phyloP scores from a whole-genome alignment of 306 rosid species.

The Casuarina cunninghamiana region DNA sequence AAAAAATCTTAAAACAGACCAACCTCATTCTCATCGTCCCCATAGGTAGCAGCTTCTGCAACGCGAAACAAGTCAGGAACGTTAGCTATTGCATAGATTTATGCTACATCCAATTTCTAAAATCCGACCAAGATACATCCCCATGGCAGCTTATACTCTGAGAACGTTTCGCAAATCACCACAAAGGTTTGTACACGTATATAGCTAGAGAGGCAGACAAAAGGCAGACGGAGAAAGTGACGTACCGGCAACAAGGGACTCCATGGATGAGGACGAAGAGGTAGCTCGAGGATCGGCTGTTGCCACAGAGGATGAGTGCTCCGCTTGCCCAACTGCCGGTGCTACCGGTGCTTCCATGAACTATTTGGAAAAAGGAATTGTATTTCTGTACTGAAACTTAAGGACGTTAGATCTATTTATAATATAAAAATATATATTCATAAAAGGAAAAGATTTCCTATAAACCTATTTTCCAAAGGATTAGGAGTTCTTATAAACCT shows the following conservation, averaged over 20 bases:
- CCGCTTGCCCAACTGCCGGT: slow-evolving; percentile 1
- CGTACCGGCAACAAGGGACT: slow-evolving; percentile 60
- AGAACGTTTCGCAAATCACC: background rate
- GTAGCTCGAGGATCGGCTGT: background rate
- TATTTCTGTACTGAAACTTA: too few relatives aligned
- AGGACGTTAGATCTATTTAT: slow-evolving; percentile 26
- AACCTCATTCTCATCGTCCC: slow-evolving; percentile 64
- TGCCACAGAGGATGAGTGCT: background rate
- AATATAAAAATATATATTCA: too few relatives aligned
- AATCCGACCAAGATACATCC: background rate
- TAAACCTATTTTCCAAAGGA: too few relatives aligned
- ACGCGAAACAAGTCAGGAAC: slow-evolving; percentile 10
- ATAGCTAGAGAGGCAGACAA: background rate
- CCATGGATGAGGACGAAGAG: slow-evolving; percentile 42
- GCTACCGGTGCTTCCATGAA: slow-evolving; percentile 4
- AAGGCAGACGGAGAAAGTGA: background rate
- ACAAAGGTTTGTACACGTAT: background rate
- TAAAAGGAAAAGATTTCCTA: too few relatives aligned
- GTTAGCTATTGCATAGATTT: slow-evolving; percentile 2
- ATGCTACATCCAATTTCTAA: background rate
- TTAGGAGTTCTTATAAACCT: too few relatives aligned
- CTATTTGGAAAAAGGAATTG: too few relatives aligned
- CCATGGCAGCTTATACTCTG: background rate
- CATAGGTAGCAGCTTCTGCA: slow-evolving; percentile 91
- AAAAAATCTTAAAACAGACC: slow-evolving; percentile 21